Conservation (phyloP, 495 filamentous ascomycete genomes). For the Penicillium silybi region DNA sequence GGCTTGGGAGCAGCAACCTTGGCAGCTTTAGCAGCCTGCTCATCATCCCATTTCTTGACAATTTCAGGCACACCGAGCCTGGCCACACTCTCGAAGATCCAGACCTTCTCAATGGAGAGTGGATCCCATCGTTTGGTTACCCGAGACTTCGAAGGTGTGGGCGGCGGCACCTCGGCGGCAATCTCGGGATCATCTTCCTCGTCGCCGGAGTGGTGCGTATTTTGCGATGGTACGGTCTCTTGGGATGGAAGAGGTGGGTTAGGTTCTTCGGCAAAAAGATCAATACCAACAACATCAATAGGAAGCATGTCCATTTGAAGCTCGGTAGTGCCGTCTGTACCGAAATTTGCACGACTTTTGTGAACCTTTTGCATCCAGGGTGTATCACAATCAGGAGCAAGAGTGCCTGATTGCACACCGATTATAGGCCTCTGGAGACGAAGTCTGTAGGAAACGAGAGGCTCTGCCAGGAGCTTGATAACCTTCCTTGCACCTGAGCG, state of each 20-base stretch:
- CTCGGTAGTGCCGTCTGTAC: slow-evolving; percentile 71
- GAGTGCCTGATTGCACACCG: slow-evolving; percentile 17
- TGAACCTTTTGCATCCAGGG: slow-evolving; percentile 55
- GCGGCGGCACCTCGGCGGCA: slow-evolving; percentile 22
- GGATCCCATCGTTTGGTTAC: slow-evolving; percentile 66
- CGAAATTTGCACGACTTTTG: slow-evolving; percentile 61
- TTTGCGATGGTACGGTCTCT: slow-evolving; percentile 19
- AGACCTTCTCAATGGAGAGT: slow-evolving; percentile 60
- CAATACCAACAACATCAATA: slow-evolving; percentile 67
- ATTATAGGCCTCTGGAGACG: slow-evolving; percentile 30
- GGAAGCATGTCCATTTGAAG: slow-evolving; percentile 75
- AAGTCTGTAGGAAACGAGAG: slow-evolving; percentile 65
- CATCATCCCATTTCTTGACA: slow-evolving; percentile 75
- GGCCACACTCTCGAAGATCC: slow-evolving; percentile 71
- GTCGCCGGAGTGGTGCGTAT: slow-evolving; percentile 38
- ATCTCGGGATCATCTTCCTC: slow-evolving; percentile 49
- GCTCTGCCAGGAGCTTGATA: slow-evolving; percentile 74
- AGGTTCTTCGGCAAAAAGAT: slow-evolving; percentile 65
- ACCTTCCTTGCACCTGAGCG: slow-evolving; percentile 78
- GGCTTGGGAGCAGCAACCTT: slow-evolving; percentile 20
- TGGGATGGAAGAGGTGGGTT: slow-evolving; percentile 46
- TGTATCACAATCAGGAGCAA: slow-evolving; percentile 28
- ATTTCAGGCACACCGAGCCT: slow-evolving; percentile 66
- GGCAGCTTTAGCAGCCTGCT: slow-evolving; percentile 37
- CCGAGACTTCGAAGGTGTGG: slow-evolving; percentile 27